These are phyloP conservation scores for Solanum chacoense DNA, from an alignment of 305 asterid species.

Conservation along the genomic window DNA sequence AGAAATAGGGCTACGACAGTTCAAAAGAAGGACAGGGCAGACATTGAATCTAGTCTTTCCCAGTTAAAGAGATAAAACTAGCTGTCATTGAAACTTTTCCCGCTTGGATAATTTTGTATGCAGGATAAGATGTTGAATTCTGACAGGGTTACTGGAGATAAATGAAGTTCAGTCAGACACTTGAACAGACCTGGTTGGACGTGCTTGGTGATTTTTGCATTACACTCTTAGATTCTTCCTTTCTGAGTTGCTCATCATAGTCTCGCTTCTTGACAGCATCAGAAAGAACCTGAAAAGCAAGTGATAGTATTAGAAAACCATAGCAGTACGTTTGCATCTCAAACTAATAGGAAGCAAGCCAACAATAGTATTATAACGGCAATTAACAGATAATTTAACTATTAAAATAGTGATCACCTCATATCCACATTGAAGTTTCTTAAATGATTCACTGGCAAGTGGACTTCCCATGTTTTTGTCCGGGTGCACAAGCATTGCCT, in stretches of 20 bases:
- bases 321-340: constrained; percentile 10
- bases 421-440: constrained; percentile 95
- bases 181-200: constrained; percentile 71
- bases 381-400: not conserved
- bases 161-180: not conserved
- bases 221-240: constrained; percentile 76
- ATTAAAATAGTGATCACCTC: constrained; percentile 42
- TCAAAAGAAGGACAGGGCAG: not conserved
- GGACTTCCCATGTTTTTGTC: constrained; percentile 96
- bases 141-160: not conserved
- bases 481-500: constrained; percentile 99
- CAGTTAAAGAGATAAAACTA: not conserved
- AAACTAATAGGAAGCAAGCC: constrained; percentile 6
- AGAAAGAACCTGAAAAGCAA: constrained; percentile 64
- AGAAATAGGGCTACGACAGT: not conserved
- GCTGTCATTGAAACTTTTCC: not conserved
- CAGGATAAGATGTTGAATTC: not conserved
- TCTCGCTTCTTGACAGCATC: constrained; percentile 91
- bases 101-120: not conserved
- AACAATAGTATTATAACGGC: not conserved
- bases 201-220: constrained; percentile 74
- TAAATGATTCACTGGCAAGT: constrained; percentile 87
- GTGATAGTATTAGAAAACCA: constrained; percentile 16
- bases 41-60: not conserved
- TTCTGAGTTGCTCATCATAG: constrained; percentile 88